Evolutionary conservation across 768 basidiomycete genomes (phyloP).

Genomic region (Polyporus arcularius): DNA sequence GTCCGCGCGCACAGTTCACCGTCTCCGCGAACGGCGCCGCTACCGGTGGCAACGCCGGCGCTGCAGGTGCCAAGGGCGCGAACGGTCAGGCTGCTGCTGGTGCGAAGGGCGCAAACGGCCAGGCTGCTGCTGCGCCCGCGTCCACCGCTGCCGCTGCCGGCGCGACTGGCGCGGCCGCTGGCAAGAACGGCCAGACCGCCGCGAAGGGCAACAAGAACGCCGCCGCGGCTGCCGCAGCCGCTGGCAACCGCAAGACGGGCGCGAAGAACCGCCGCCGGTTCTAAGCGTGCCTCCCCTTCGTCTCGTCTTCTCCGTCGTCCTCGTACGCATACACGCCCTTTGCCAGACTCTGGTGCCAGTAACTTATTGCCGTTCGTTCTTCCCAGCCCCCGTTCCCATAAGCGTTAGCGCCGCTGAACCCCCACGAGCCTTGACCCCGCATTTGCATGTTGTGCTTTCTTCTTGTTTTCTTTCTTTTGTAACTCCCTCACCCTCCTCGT

Average conservation of each 20-base stretch:
- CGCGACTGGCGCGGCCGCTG: background rate
- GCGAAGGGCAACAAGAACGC: background rate
- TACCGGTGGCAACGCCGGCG: too few relatives aligned
- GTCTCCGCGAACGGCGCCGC: slow-evolving; percentile 15
- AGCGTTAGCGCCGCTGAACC: background rate
- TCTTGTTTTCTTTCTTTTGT: background rate
- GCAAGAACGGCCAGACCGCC: background rate
- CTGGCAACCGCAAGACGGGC: background rate
- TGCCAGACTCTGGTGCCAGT: background rate
- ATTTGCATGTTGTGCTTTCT: background rate
- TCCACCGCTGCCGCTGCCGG: slow-evolving; percentile 46
- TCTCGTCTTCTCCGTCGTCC: background rate
- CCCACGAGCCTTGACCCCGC: background rate
- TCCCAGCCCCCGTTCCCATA: background rate
- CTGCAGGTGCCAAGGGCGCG: slow-evolving; percentile 15
- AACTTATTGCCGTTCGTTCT: background rate
- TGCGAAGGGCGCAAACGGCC: slow-evolving; percentile 42
- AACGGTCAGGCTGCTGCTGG: slow-evolving; percentile 19
- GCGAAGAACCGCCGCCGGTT: background rate
- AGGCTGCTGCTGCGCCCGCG: slow-evolving; percentile 49
- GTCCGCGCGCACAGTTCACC: slow-evolving; percentile 13
- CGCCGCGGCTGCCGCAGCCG: background rate
- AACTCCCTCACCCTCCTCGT: background rate
- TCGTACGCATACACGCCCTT: background rate
- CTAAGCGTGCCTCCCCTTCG: background rate